Evolutionary conservation across 441 rosid species (phyloP).

Genomic region (Gossypium trilobum): DNA sequence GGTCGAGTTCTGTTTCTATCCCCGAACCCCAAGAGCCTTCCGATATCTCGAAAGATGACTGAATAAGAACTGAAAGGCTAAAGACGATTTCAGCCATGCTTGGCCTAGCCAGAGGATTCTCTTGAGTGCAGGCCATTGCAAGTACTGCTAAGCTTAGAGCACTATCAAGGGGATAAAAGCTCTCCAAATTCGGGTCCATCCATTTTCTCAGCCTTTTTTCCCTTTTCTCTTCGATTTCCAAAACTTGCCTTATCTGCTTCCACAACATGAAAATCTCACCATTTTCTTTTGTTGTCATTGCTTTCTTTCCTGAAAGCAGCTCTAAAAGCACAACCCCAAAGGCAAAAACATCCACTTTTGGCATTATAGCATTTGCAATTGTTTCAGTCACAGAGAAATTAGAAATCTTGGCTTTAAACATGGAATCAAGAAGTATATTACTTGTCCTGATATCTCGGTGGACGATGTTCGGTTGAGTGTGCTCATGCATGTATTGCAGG

Average conservation of each 20-base stretch:
- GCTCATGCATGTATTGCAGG: constrained; percentile 56
- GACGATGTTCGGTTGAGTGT: constrained; percentile 43
- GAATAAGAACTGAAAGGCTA: constrained; percentile 41
- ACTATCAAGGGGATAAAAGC: constrained; percentile 37
- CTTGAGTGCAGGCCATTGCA: constrained; percentile 45
- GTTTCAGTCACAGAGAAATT: constrained; percentile 49
- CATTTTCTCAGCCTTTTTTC: constrained; percentile 38
- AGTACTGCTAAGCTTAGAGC: constrained; percentile 42
- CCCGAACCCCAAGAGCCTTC: constrained; percentile 28
- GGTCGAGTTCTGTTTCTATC: constrained; percentile 31
- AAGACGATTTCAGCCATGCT: constrained; percentile 57
- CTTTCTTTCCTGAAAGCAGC: constrained; percentile 52
- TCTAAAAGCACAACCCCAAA: constrained; percentile 50
- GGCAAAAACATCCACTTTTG: constrained; percentile 47
- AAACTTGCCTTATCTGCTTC: constrained; percentile 32
- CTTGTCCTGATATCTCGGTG: constrained; percentile 43
- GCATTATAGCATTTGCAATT: constrained; percentile 24
- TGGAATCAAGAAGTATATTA: constrained; percentile 45
- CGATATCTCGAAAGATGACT: constrained; percentile 18
- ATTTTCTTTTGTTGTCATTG: constrained; percentile 33
- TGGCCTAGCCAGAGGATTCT: constrained; percentile 41
- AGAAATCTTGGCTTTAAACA: constrained; percentile 48
- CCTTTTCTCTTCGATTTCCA: constrained; percentile 31
- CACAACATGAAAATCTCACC: constrained; percentile 37
- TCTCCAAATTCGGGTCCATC: constrained; percentile 52